Evolutionary conservation across 108 stramenopile species (phyloP), one percentile per base, ranked within the genome.

Genomic region (Bacterosira constricta): DNA sequence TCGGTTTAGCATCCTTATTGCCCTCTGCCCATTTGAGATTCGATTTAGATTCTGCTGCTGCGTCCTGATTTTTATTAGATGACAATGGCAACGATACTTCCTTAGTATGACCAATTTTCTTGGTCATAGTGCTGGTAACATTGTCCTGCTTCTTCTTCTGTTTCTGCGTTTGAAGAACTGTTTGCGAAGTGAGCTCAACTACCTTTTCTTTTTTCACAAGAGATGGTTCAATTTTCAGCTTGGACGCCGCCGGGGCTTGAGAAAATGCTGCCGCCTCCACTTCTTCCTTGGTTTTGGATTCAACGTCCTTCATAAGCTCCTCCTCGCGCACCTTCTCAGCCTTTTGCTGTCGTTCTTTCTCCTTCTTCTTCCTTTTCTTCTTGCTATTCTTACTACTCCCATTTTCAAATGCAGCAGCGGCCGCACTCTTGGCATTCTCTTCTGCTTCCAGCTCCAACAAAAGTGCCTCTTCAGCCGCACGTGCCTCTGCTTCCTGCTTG

Each of bases 311-410:
- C 45, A 86, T 83, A 7, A 79, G 64, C 59, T 76, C 86, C 61
- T 91, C 77, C 37, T 95, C 91, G 65, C 89, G 81, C 27, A 89
- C 82, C 63, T 72, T 73, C 44, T 78, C 77, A 21, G 86, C 75
- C 56, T 91, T 89, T 39, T 83, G 85, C 59, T 87, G 85, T 17
- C 93, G 85, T 62, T 95, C 91, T 12, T 85, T 84, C 55, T 92
- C 90, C 61, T 89, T 95, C 74, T 92, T 90, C 69, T 92, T 92
- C 57, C 86, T 84, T 62, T 95, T 95, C 87, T 95, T 95, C 13
- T 88, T 89, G 25, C 81, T 70, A 58, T 86, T 95, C 59, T 84
- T 88, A 59, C 66, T 90, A 8, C 52, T 29, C 4, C 52, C 27
- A 27, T 27, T 27, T 29, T 53, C 52, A 9, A 2, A 18, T 6